Base-by-base conservation (phyloP, 1,284 basidiomycete species). In the Ustilago bromivora region DNA sequence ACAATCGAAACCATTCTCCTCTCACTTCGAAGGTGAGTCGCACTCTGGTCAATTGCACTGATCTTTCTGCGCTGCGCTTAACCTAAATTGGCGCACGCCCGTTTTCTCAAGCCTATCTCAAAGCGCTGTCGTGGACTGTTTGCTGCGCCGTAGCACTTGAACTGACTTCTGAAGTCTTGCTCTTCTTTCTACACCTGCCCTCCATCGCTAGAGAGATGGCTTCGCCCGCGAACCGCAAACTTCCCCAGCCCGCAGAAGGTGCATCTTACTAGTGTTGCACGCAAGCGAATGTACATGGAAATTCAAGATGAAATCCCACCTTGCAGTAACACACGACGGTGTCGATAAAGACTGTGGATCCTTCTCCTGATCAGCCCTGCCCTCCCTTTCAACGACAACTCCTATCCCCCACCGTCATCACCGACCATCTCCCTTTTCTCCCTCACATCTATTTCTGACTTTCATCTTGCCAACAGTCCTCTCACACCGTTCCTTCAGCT, bases 161-260 rank as follows among this genome's bases (percentile, higher is more conserved):
- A 23, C 34, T 53, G 53, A 47, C 52, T 41, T 9, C 41, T 11
- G 11, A 10, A 32, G n/a, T 23, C 11, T 32, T 38, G 17, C 40
- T 32, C n/a, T 2, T 17, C n/a, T 47, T 9, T 41, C 54, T 58
- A 40, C 46, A n/a, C 11, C 35, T 38, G 23, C 31, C 12, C n/a
- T 43, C n/a, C 23, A 51, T 12, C 49, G 31, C 49, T 51, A 98
- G 95, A 88, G 95, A 97, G 87, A 98, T 99, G 96, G 95, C 92
- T 2, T 91, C 92, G 52, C 91, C 93, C 78, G 90, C 90, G 68
- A 98, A 98, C 87, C 90, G 95, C 82, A 99, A 98, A 89, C 90
- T 96, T 52, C 93, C 95, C 36, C 96, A 99, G 88, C 96, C 96
- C 4, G 90, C 92, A 28, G 96, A 99, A 87, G 95, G 95, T 34